Evolutionary conservation across 495 filamentous ascomycete genomes (phyloP), one percentile per base, ranked within the genome.

Genomic region (Neurospora tetraspora): DNA sequence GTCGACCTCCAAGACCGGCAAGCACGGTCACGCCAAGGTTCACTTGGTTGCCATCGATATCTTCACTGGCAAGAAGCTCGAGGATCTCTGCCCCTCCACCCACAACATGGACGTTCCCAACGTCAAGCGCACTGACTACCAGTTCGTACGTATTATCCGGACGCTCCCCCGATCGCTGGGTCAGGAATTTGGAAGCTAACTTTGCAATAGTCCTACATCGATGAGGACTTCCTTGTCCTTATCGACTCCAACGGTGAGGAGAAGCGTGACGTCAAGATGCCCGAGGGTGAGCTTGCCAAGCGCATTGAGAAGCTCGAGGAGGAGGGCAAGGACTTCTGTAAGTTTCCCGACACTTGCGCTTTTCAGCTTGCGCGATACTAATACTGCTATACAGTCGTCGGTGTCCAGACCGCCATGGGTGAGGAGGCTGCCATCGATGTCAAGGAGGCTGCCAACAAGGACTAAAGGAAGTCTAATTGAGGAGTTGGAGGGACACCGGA

Each of bases 21-120:
- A 99, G 93, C 96, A 99, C 92, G 96, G 96, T 84, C 96, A 99
- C 91, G 96, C 96, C 84, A 99, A 99, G 91, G 96, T 98, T 82
- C 94, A 99, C 88, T 85, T 99, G 74, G 90, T 96, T 79, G 96
- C 93, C 81, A 90, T 95, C 82, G 96, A 99, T 82, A 98, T 99
- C 88, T 99, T 99, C 89, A 99, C 94, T 74, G 89, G 89, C 89
- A 98, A 98, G 93, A 99, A 99, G 90, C 87, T 96, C 73, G 96
- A 99, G 89, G 96, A 99, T 85, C 92, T 99, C 73, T 98, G 92
- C 86, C 96, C 96, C 74, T 98, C 96, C 82, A 99, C 96, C 89
- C 96, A 99, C 91, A 98, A 98, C 89, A 99, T 99, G 96, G 93
- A 99, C 81, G 96, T 99, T 76, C 96, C 96, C 83, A 89, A 93